Base-by-base conservation (phyloP, 208 protist species). In the Plasmodiophora brassicae region DNA sequence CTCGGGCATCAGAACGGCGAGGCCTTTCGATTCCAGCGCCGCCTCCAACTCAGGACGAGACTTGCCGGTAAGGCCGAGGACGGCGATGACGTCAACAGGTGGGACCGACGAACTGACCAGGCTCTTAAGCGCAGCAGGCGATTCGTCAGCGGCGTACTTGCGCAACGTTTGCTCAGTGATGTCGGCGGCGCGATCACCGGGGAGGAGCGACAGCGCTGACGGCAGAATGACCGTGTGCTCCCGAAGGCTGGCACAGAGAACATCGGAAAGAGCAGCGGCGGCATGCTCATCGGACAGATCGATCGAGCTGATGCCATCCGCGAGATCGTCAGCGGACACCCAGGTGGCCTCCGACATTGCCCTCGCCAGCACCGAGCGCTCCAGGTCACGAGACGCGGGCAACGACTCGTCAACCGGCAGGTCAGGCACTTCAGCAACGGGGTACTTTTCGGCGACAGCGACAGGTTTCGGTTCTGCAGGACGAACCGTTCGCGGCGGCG, bases 321-420 rank as follows among this genome's bases (percentile, higher is more conserved):
- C 65, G 14, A 78, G n/a, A 14, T 78, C 65, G n/a, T 78, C 65
- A 78, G 65, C 65, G 41, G 65, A 36, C 5, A 78, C n/a, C 65
- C 65, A 78, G 5, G 65, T 38, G 65, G 32, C 65, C 20, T 78
- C 65, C 32, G n/a, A n/a, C 65, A 78, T 78, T 8, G 65, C 5
- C 10, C 32, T 32, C 14, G 10, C n/a, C 65, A 78, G 41, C 14
- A 8, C n/a, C 5, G 65, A 78, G n/a, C 65, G 65, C 10, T 14
- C n/a, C 5, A 32, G 65, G n/a, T 32, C 65, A 5, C 5, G 5
- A n/a, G 65, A 78, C n/a, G 32, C 65, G 14, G n/a, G 5, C 41
- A 44, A 8, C 32, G 5, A n/a, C n/a, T n/a, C n/a, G 14, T 38
- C 41, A 78, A 38, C 65, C 10, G 65, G 41, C 41, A 5, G 5